phyloP scores from a whole-genome alignment of 768 basidiomycete genomes.

The Amanita brunnescens region DNA sequence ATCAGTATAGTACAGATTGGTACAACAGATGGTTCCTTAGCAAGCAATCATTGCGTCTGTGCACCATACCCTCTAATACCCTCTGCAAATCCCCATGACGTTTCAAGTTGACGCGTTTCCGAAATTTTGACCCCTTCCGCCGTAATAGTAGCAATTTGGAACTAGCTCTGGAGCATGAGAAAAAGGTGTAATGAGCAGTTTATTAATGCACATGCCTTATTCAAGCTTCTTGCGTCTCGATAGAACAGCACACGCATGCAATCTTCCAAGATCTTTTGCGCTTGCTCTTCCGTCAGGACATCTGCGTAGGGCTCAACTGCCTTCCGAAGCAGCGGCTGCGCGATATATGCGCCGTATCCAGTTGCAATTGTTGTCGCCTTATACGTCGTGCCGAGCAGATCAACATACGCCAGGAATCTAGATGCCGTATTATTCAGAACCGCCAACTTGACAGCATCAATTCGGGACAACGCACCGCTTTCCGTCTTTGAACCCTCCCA shows the following conservation, averaged over 20 bases:
- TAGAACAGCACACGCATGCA: slow-evolving; percentile 94
- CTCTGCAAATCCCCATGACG: slow-evolving; percentile 90
- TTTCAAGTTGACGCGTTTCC: slow-evolving; percentile 66
- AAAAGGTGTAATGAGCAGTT: no score
- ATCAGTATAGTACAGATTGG: no score
- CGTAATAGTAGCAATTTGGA: slow-evolving; percentile 90
- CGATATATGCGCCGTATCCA: slow-evolving; percentile 89
- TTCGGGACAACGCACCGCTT: slow-evolving; percentile 45
- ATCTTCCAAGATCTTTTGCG: slow-evolving; percentile 66
- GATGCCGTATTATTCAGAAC: no score
- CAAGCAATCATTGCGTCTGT: slow-evolving; percentile 61
- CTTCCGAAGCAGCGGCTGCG: slow-evolving; percentile 84
- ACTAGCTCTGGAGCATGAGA: no score
- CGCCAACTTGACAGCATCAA: slow-evolving; percentile 66
- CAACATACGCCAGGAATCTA: no score
- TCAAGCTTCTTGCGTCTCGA: slow-evolving; percentile 88
- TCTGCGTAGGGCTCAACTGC: slow-evolving; percentile 82
- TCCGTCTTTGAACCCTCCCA: slow-evolving; percentile 79
- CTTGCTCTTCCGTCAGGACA: slow-evolving; percentile 69
- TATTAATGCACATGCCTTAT: slow-evolving; percentile 57
- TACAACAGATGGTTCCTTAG: no score
- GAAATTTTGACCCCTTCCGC: slow-evolving; percentile 69
- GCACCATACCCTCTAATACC: slow-evolving; percentile 85
- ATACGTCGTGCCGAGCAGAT: slow-evolving; percentile 97
- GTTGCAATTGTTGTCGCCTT: slow-evolving; percentile 89